Conservation (phyloP, 768 basidiomycete species). For the Naganishia onofrii region DNA sequence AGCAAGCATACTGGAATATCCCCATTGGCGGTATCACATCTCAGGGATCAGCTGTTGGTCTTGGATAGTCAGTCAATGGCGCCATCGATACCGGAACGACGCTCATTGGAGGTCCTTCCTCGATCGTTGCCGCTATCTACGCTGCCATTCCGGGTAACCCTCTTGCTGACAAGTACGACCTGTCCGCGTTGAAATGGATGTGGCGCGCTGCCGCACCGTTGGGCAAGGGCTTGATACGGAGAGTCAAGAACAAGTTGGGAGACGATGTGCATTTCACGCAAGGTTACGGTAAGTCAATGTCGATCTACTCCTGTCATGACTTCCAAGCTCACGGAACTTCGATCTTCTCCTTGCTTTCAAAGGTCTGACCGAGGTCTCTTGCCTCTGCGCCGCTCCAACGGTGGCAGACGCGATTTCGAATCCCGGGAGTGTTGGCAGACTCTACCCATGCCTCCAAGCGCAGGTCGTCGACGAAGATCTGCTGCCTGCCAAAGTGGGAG, state of each 20-base stretch:
- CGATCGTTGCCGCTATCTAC: constrained; percentile 47
- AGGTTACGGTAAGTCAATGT: constrained; percentile 60
- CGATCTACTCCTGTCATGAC: constrained; percentile 39
- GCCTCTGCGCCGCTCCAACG: constrained; percentile 62
- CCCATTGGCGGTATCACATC: constrained; percentile 45
- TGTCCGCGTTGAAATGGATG: constrained; percentile 62
- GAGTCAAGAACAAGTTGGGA: constrained; percentile 54
- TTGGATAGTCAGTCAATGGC: constrained; percentile 40
- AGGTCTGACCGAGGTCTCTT: constrained; percentile 80
- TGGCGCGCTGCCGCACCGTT: constrained; percentile 79
- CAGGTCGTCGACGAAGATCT: constrained; percentile 64
- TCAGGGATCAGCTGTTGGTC: constrained; percentile 42
- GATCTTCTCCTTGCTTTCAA: constrained; percentile 59
- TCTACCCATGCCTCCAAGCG: constrained; percentile 74
- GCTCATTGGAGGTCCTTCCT: constrained; percentile 50
- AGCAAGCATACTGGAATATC: constrained; percentile 50
- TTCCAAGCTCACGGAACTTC: background rate
- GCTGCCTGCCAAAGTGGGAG: constrained; percentile 59
- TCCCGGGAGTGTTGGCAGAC: constrained; percentile 64
- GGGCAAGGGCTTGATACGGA: constrained; percentile 62
- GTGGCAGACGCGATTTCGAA: constrained; percentile 57
- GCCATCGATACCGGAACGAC: constrained; percentile 53
- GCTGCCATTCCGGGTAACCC: constrained; percentile 56
- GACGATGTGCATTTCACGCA: constrained; percentile 48
- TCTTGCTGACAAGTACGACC: constrained; percentile 63